Base-by-base conservation (phyloP, 768 basidiomycete genomes). In the Kwoniella europaea region DNA sequence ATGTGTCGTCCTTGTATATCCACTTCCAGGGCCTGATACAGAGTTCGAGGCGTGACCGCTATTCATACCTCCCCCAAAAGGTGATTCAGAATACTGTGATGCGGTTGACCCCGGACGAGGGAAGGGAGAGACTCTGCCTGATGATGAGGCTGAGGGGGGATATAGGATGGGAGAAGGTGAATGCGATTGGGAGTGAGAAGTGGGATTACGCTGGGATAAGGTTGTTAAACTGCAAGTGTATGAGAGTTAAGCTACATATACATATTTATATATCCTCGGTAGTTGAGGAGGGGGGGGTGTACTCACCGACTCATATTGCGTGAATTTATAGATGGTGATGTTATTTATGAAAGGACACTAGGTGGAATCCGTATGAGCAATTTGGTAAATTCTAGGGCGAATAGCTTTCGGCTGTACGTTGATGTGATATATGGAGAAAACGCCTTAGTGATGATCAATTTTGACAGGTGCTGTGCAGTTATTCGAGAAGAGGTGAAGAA, bases 1-100 rank as follows among this genome's bases (percentile, higher is more conserved):
- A 76, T 96, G 94, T 7, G 90, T 91, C 10, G 79, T 75, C 41
- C 82, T 60, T 10, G 69, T 68, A 69, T 79, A 79, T 35, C 76
- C 76, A 57, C 65, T 67, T 24, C 70, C 74, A 27, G n/a, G 29
- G 56, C 59, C 20, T 7, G 10, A 7, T 43, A 15, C 58, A 29
- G n/a, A 53, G 50, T 44, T 18, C 46, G 9, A 4, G 3, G 20
- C 57, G 22, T 27, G 57, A 61, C 70, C 71, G 61, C 75, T 75
- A 10, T 56, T 69, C 79, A 81, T 81, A 15, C 79, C 79, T 4
- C 78, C 78, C 35, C 80, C 80, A 74, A 72, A 82, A 20, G 80
- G 80, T 13, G 71, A 73, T 60, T 82, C 80, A 57, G 68, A 72
- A 56, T 80, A 80, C 52, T 79, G 76, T 15, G 71, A 71, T 43